A percentile compares a stretch with the other conserved stretches of the same genome.
These are phyloP conservation scores for Boletus patriciae DNA, from an alignment of 768 basidiomycete species.

Conservation along the genomic window DNA sequence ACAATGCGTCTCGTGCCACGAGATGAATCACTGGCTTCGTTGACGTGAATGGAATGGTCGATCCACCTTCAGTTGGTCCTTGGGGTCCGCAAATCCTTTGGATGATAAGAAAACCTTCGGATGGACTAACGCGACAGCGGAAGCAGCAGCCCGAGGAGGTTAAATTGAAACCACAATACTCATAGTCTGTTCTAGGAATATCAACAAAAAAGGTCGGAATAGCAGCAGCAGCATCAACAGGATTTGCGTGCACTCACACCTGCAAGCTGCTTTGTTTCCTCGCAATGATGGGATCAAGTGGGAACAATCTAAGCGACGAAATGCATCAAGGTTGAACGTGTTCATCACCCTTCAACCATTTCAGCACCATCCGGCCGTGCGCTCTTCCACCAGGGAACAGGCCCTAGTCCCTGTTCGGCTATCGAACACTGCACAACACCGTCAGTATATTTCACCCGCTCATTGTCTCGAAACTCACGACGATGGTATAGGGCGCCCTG, in stretches of 20 bases:
- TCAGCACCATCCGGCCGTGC: constrained; percentile 42
- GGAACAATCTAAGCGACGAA: not conserved
- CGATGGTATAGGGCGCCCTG: constrained; percentile 66
- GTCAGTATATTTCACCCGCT: not conserved
- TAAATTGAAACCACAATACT: not conserved
- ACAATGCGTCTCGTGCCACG: not conserved
- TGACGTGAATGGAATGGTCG: not conserved
- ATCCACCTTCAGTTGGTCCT: not conserved
- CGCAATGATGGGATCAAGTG: not conserved
- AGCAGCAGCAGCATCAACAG: not conserved
- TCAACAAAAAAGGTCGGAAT: not conserved
- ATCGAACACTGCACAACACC: constrained; percentile 66
- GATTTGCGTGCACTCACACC: not conserved
- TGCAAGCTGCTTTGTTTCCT: not conserved
- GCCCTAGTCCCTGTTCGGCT: constrained; percentile 79
- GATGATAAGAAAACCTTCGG: not conserved
- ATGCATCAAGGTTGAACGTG: not conserved
- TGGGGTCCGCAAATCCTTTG: not conserved
- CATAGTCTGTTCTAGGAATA: not conserved
- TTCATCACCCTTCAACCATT: constrained; percentile 39
- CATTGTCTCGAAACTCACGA: constrained; percentile 43
- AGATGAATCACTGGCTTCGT: not conserved
- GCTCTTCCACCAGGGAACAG: constrained; percentile 72
- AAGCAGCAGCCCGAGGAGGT: not conserved
- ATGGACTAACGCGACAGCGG: not conserved